These are phyloP conservation scores for Chalciporus pseudorubinellus DNA, from an alignment of 768 basidiomycete genomes.

Conservation along the genomic window DNA sequence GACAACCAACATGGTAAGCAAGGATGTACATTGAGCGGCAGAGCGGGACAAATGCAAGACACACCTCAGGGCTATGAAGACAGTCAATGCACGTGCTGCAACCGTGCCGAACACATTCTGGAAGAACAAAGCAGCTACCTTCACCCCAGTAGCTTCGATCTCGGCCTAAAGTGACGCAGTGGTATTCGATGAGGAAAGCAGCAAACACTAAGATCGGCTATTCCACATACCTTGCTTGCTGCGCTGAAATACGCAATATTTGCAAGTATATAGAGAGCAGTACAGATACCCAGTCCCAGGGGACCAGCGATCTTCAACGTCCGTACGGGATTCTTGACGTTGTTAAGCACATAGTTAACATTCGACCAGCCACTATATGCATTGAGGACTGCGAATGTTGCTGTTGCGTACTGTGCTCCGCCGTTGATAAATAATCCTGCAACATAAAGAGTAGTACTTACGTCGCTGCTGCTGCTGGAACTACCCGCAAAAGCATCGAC, in stretches of 20 bases:
- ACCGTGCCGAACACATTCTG: constrained; percentile 52
- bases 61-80: constrained; percentile 56
- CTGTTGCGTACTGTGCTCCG: constrained; percentile 53
- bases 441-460: constrained; percentile 8
- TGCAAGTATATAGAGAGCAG: constrained; percentile 51
- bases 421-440: not conserved
- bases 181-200: not conserved
- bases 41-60: not conserved
- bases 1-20: not conserved
- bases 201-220: not conserved
- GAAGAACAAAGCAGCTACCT: constrained; percentile 62
- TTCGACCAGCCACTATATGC: constrained; percentile 53
- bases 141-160: constrained; percentile 47
- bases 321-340: constrained; percentile 56
- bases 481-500: constrained; percentile 55
- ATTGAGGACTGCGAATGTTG: constrained; percentile 56
- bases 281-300: constrained; percentile 53
- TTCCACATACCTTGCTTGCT: constrained; percentile 17
- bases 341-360: constrained; percentile 59
- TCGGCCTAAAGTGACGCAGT: constrained; percentile 33
- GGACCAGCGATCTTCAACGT: constrained; percentile 64
- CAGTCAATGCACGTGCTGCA: constrained; percentile 55
- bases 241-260: constrained; percentile 58
- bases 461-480: constrained; percentile 49
- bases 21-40: not conserved